Evolutionary conservation across 139 green algal species (phyloP), one percentile per base, ranked within the genome.

Genomic region (Coccomyxa sp.): DNA sequence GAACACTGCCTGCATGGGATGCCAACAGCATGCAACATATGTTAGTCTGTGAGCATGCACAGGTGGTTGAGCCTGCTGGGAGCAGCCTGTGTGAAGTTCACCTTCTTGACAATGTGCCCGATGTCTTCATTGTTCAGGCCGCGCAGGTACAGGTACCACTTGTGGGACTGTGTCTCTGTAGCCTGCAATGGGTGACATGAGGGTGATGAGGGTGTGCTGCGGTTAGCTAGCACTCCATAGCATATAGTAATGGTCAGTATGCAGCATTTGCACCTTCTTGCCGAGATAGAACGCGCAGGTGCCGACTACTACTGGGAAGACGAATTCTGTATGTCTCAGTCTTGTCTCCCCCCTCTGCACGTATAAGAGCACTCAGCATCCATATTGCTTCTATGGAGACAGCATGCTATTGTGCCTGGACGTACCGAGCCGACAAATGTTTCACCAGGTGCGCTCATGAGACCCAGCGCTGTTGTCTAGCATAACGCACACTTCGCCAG

Each of bases 111-210:
- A 44, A 95, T 68, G 37, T 95, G 86, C 3, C 78, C 86, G 0
- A 98, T 75, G 83, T 99, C 95, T 71, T 97, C 88, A 3, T 92
- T 90, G 10, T 89, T 88, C 0, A 84, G 71, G 0, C 86, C 85
- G 10, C 96, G 82, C 27, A 97, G 54, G 78, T 98, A 99, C n/a
- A 96, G 88, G 10, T 92, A 99, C 96, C 96, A 99, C 44, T 82
- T 90, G 86, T 99, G 95, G 0, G 88, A 87, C 6, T 83, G 73
- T 4, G 76, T 79, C 5, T 96, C 92, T 31, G 80, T 90, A 3
- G 92, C 92, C 88, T 96, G 88, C 33, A 81, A 0, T 7, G n/a
- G 27, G 27, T 14, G 31, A 33, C n/a, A 2, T 24, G 31, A 9
- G 39, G 22, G 12, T 9, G 8, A 8, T 39, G 6, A 39, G n/a